A percentile compares a stretch with the other conserved stretches of the same genome.
phyloP scores from a whole-genome alignment of 116 monocot species.

The Iris pallida region DNA sequence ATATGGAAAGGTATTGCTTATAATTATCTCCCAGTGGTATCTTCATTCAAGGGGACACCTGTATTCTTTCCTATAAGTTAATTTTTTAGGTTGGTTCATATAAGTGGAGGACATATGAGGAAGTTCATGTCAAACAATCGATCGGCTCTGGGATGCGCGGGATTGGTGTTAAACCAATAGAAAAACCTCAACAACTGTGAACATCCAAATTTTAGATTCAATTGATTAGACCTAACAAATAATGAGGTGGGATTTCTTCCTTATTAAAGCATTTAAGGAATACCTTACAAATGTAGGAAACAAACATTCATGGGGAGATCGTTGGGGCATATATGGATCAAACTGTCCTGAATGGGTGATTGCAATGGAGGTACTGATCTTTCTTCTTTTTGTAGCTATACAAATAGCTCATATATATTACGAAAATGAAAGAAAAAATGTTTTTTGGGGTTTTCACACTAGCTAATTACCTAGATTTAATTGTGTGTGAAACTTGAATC shows the following conservation, averaged over 20 bases:
- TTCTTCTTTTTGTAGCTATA: not conserved
- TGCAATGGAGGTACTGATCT: constrained; percentile 76
- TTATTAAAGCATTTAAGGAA: not conserved
- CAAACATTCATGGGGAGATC: constrained; percentile 53
- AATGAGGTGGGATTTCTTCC: too few species aligned
- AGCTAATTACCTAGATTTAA: too few species aligned
- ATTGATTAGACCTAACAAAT: too few species aligned
- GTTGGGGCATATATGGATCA: constrained; percentile 91
- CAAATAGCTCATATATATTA: too few species aligned
- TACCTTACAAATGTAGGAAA: too few species aligned
- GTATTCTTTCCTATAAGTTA: too few species aligned
- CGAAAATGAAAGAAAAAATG: not conserved
- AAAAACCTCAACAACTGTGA: not conserved
- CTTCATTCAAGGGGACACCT: too few species aligned
- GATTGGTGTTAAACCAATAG: constrained; percentile 48
- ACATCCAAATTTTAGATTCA: not conserved
- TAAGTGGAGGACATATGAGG: constrained; percentile 76
- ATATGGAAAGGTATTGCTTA: constrained; percentile 70
- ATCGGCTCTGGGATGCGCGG: constrained; percentile 59
- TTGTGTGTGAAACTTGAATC: not conserved
- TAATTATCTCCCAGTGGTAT: too few species aligned
- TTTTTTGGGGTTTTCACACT: not conserved
- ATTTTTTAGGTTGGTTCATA: constrained; percentile 47
- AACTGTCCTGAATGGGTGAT: constrained; percentile 94
- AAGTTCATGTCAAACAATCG: constrained; percentile 48